Conservation (phyloP, 129 eudicot genomes). For the Chrysanthemum lavandulifolium region DNA sequence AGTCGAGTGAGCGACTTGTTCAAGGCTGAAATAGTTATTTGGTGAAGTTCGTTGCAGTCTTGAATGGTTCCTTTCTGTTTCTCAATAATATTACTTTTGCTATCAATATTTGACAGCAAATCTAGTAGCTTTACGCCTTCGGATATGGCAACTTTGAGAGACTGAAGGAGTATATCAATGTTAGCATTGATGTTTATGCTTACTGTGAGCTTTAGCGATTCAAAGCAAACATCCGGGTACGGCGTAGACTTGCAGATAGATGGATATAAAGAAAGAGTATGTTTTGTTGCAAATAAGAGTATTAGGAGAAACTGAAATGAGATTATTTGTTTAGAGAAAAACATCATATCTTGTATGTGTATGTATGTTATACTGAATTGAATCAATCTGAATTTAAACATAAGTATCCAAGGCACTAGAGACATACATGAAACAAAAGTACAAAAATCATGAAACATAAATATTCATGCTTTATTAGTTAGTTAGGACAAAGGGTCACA, state of each 20-base stretch:
- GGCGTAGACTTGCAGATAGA: constrained; percentile 72
- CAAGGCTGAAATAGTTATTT: constrained; percentile 51
- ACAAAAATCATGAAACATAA: constrained; percentile 16
- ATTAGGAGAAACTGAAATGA: constrained; percentile 7
- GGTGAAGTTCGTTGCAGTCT: constrained; percentile 83
- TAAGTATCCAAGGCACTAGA: neutral
- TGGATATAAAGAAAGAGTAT: constrained; percentile 5
- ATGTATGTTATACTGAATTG: neutral
- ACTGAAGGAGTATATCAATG: constrained; percentile 42
- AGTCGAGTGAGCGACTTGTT: constrained; percentile 43
- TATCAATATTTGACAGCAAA: constrained; percentile 30
- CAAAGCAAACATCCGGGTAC: constrained; percentile 66
- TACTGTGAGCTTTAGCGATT: constrained; percentile 58
- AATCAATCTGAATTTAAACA: constrained; percentile 21
- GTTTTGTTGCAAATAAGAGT: neutral
- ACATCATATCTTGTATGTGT: neutral
- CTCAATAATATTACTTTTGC: constrained; percentile 41
- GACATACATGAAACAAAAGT: constrained; percentile 1
- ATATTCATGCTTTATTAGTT: neutral
- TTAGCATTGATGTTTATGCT: constrained; percentile 45
- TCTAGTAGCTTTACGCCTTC: constrained; percentile 55
- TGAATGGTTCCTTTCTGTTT: constrained; percentile 69
- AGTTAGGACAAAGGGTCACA: constrained; percentile 32
- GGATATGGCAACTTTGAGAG: constrained; percentile 62
- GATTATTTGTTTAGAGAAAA: constrained; percentile 18